These are phyloP conservation scores for Arthonia radiata DNA, from an alignment of 495 filamentous ascomycete genomes.

Conservation along the genomic window DNA sequence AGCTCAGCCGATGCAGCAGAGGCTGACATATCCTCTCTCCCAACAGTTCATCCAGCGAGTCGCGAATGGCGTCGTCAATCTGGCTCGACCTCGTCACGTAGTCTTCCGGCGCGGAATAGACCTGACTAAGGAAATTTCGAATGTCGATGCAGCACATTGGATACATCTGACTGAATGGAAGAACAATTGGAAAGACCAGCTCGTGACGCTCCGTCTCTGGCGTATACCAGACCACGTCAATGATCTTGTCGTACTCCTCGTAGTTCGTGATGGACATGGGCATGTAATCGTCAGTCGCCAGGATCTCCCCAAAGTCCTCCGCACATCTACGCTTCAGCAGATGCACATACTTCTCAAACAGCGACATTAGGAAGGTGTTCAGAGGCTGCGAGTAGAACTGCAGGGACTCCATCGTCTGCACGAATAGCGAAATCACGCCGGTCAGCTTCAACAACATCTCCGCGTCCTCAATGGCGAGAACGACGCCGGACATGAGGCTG, in stretches of 20 bases:
- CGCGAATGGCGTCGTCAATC: slow-evolving; percentile 56
- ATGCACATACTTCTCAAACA: slow-evolving; percentile 85
- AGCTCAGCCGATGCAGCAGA: slow-evolving; percentile 66
- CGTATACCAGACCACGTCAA: slow-evolving; percentile 79
- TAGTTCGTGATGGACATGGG: slow-evolving; percentile 77
- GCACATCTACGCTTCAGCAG: slow-evolving; percentile 77
- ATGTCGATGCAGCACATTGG: slow-evolving; percentile 95
- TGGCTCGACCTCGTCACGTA: slow-evolving; percentile 69
- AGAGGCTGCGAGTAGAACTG: slow-evolving; percentile 14
- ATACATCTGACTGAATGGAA: slow-evolving; percentile 98
- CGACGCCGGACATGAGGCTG: slow-evolving; percentile 46
- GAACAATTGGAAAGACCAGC: slow-evolving; percentile 60
- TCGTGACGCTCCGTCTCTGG: slow-evolving; percentile 55
- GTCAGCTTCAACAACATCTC: slow-evolving; percentile 78
- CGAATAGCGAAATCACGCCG: slow-evolving; percentile 75
- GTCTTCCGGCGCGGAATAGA: slow-evolving; percentile 86
- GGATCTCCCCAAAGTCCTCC: slow-evolving; percentile 88
- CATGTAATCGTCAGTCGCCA: slow-evolving; percentile 96
- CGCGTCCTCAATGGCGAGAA: slow-evolving; percentile 55
- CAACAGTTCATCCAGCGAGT: slow-evolving; percentile 73
- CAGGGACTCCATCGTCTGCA: slow-evolving; percentile 80
- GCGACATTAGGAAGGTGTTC: slow-evolving; percentile 53
- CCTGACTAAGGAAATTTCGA: slow-evolving; percentile 83
- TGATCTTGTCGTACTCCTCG: slow-evolving; percentile 89
- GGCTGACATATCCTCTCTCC: slow-evolving; percentile 73